Evolutionary conservation across 805 yeast genomes (phyloP), one percentile per base, ranked within the genome.

Genomic region (Groenewaldozyma tartarivorans): DNA sequence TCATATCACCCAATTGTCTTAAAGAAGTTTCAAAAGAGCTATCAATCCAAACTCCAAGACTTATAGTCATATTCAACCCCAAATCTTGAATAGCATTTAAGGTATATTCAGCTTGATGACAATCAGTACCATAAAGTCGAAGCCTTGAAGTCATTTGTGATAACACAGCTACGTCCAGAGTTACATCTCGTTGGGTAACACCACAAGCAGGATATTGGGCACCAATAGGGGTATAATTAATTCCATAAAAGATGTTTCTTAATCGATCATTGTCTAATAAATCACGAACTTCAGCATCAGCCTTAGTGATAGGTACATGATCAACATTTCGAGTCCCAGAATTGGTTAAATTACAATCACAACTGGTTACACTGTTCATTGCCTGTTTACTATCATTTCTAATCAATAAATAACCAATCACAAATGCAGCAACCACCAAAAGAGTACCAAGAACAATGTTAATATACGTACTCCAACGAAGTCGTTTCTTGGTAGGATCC

Each of bases 31-130:
- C 55, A 3, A 68, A 61, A 52, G 74, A 63, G 1, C 50, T 46
- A 0, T 77, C 74, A 32, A 79, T 71, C 81, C 82, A 75, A 2
- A 81, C 69, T 1, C 86, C 86, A 44, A 79, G 50, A 0, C 81
- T 57, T 18, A 81, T 49, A 0, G 77, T 71, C 66, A 79, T 64
- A 44, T 77, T 70, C 32, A 79, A 54, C 15, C 69, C 61, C 39
- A 77, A 56, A 3, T 64, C 66, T 31, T 60, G 54, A 7, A 81
- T 72, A 0, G 84, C 71, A 7, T 71, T 70, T 35, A 81, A 56
- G 9, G 78, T 69, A 27, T 58, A 55, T 9, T 66, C 69, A 0
- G 71, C 69, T 52, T 79, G 85, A 27, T 67, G 55, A 48, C 87
- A 79, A 47, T 75, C 81, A 40, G 77, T 70, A 0, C 83, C 81